A percentile compares a stretch with the other conserved stretches of the same genome.
Conservation (phyloP, 179 eudicot species). For the Camellia oleifera region DNA sequence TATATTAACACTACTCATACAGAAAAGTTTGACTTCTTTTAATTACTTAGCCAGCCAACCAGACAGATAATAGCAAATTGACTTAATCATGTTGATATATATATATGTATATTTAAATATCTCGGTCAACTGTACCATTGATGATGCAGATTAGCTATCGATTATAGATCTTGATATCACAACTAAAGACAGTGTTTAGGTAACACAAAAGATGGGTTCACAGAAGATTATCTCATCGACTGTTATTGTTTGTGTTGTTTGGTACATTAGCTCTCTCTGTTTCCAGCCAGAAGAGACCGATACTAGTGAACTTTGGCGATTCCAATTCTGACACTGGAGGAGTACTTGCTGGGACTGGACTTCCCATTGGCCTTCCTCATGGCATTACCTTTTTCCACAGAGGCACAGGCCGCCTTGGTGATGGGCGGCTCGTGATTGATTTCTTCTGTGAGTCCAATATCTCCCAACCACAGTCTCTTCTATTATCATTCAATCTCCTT, state of each 20-base stretch:
- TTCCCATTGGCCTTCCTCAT: conserved; percentile 27
- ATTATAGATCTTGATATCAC: not conserved
- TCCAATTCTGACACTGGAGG: conserved; percentile 27
- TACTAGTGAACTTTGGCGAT: conserved; percentile 20
- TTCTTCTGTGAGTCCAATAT: conserved; percentile 17
- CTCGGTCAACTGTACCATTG: not conserved
- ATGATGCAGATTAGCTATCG: not conserved
- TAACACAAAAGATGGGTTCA: conserved; percentile 3
- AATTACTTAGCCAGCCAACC: not conserved
- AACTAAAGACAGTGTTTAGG: not conserved
- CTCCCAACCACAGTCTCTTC: not conserved
- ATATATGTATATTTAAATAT: too few relatives aligned
- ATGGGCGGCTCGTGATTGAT: conserved; percentile 21
- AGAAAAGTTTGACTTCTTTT: not conserved
- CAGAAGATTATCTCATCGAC: not conserved
- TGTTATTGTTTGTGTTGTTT: not conserved
- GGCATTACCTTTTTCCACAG: conserved; percentile 22
- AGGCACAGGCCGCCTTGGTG: conserved; percentile 23
- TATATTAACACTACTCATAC: not conserved
- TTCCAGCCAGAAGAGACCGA: conserved; percentile 14
- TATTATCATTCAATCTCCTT: not conserved
- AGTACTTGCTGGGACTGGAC: conserved; percentile 21
- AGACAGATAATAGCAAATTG: not conserved
- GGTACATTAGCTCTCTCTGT: not conserved
- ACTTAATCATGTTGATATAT: not conserved